Conservation (phyloP, 345 rosid genomes). For the Cardamine resedifolia region DNA sequence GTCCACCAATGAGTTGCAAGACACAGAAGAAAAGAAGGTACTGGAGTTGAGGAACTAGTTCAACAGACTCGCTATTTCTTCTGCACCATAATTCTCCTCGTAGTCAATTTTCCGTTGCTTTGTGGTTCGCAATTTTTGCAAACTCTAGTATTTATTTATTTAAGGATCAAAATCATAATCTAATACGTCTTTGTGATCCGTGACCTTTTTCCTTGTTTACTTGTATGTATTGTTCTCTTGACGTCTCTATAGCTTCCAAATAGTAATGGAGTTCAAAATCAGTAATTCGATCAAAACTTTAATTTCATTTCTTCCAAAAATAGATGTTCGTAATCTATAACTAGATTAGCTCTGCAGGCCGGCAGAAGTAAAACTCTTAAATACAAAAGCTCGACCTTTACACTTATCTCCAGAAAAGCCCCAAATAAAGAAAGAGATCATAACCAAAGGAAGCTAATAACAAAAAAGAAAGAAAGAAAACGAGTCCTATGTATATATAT, state of each 20-base stretch:
- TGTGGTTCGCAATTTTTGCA: conserved; percentile 25
- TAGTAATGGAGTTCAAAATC: conserved; percentile 16
- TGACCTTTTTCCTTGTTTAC: neutral
- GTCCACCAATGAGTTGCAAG: conserved; percentile 22
- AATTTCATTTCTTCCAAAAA: conserved; percentile 11
- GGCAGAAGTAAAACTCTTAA: conserved; percentile 32
- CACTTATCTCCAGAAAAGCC: conserved; percentile 7
- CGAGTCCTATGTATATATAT: conserved; percentile 37
- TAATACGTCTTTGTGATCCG: neutral
- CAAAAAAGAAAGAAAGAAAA: neutral
- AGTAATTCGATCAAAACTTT: neutral
- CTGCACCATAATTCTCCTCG: conserved; percentile 11
- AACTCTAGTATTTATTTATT: conserved; percentile 9
- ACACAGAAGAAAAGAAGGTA: conserved; percentile 31
- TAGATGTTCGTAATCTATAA: conserved; percentile 15
- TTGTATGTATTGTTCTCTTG: conserved; percentile 3
- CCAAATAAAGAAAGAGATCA: conserved; percentile 14
- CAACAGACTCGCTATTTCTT: neutral
- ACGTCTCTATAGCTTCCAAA: conserved; percentile 3
- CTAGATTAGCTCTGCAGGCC: conserved; percentile 33
- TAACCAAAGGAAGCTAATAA: conserved; percentile 24
- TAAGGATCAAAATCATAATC: conserved; percentile 8
- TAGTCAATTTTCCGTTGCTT: conserved; percentile 12
- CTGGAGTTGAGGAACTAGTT: conserved; percentile 32
- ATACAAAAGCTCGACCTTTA: conserved; percentile 38